Conservation (phyloP, 768 basidiomycete genomes). For the Mycena albidolilacea region DNA sequence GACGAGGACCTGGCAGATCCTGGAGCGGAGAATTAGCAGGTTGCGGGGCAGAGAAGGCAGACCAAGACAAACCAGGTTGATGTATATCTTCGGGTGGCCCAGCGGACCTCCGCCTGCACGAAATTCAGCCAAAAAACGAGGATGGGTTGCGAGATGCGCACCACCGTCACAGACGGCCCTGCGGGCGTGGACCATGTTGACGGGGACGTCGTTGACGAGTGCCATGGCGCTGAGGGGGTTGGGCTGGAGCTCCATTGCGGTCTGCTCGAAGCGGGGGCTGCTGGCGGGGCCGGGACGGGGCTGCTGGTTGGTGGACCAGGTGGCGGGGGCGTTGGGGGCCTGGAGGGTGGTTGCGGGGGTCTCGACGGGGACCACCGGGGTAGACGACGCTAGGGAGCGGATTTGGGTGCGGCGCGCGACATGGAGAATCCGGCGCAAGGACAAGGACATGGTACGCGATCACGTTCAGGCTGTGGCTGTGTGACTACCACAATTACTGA, state of each 20-base stretch:
- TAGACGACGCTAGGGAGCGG: constrained; percentile 33
- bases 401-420: constrained; percentile 25
- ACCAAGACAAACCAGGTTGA: constrained; percentile 84
- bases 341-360: constrained; percentile 61
- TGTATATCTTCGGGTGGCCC: constrained; percentile 96
- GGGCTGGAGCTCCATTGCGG: constrained; percentile 88
- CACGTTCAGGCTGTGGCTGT: constrained; percentile 5
- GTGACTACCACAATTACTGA: background rate
- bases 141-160: constrained; percentile 57
- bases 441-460: background rate
- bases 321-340: constrained; percentile 85
- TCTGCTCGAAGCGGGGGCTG: constrained; percentile 94
- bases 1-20: constrained; percentile 90
- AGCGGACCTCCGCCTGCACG: constrained; percentile 89
- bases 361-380: constrained; percentile 30
- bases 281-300: constrained; percentile 72
- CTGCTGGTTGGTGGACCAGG: constrained; percentile 90
- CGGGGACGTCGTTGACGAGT: constrained; percentile 88
- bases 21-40: constrained; percentile 47
- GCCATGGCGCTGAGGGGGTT: constrained; percentile 93
- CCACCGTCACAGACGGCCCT: constrained; percentile 97
- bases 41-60: constrained; percentile 5
- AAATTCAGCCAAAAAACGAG: constrained; percentile 18
- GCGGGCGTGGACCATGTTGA: constrained; percentile 84
- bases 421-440: constrained; percentile 17